These are phyloP conservation scores for Tardiomyces digboiensis DNA, from an alignment of 1,139 yeast species.

Conservation along the genomic window DNA sequence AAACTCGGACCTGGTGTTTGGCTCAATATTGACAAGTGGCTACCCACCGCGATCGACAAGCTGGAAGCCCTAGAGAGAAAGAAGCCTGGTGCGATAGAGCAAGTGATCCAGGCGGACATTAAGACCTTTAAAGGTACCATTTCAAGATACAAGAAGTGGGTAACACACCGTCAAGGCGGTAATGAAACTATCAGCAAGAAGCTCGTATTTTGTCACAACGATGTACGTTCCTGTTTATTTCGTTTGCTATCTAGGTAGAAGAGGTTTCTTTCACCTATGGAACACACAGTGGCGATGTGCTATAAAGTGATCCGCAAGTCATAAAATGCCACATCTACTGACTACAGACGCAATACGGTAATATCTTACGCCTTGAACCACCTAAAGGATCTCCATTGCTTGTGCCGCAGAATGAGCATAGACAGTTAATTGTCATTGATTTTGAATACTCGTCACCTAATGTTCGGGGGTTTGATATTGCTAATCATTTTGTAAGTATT, in stretches of 20 bases:
- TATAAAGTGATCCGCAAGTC: no score
- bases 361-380: conserved; percentile 41
- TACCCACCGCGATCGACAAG: conserved; percentile 19
- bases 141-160: conserved; percentile 49
- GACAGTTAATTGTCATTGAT: conserved; percentile 83
- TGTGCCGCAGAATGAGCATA: conserved; percentile 44
- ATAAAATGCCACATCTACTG: no score
- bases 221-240: conserved; percentile 20
- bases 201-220: conserved; percentile 84
- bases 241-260: no score
- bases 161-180: conserved; percentile 42
- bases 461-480: conserved; percentile 80
- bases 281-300: no score
- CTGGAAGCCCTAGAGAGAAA: conserved; percentile 12
- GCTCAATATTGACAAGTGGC: conserved; percentile 68
- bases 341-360: conserved; percentile 74
- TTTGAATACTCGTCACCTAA: conserved; percentile 97
- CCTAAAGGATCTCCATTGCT: conserved; percentile 33
- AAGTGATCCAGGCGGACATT: conserved; percentile 4
- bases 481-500: conserved; percentile 50
- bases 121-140: conserved; percentile 39
- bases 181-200: conserved; percentile 34
- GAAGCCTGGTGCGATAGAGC: conserved; percentile 9
- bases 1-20: conserved; percentile 57
- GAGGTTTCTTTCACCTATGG: no score